Evolutionary conservation across 148 eudicot genomes (phyloP).

Genomic region (Rhododendron henanense): DNA sequence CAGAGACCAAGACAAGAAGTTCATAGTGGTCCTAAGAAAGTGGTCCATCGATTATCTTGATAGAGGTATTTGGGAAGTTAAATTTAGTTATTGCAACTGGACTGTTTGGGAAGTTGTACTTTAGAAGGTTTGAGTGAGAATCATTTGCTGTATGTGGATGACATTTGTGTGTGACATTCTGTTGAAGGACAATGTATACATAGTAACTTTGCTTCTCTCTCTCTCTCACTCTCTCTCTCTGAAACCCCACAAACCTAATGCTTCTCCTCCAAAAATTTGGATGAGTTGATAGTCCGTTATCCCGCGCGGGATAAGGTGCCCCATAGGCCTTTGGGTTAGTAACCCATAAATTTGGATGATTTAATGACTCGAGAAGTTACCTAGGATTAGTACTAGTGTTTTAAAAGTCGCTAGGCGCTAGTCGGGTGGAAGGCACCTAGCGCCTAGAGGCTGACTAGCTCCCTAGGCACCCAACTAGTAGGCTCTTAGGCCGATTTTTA

Average conservation of each 20-base stretch:
- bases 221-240: not conserved
- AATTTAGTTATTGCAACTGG: not conserved
- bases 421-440: too few relatives aligned
- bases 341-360: not conserved
- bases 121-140: not conserved
- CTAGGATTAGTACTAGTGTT: not conserved
- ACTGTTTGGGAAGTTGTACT: not conserved
- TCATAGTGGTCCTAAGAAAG: constrained; percentile 54
- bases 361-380: not conserved
- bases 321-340: not conserved
- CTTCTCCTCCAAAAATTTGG: not conserved
- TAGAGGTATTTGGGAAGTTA: constrained; percentile 33
- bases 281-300: not conserved
- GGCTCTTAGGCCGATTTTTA: not conserved
- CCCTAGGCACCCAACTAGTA: not conserved
- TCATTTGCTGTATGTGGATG: not conserved
- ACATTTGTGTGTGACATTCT: not conserved
- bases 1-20: constrained; percentile 48
- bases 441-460: not conserved
- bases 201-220: not conserved
- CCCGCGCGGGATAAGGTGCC: not conserved
- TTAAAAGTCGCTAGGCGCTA: not conserved
- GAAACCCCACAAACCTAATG: not conserved
- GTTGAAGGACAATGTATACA: not conserved
- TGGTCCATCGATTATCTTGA: constrained; percentile 47